Base-by-base conservation (phyloP, 495 filamentous ascomycete species). In the Melanomma pulvis-pyrius region DNA sequence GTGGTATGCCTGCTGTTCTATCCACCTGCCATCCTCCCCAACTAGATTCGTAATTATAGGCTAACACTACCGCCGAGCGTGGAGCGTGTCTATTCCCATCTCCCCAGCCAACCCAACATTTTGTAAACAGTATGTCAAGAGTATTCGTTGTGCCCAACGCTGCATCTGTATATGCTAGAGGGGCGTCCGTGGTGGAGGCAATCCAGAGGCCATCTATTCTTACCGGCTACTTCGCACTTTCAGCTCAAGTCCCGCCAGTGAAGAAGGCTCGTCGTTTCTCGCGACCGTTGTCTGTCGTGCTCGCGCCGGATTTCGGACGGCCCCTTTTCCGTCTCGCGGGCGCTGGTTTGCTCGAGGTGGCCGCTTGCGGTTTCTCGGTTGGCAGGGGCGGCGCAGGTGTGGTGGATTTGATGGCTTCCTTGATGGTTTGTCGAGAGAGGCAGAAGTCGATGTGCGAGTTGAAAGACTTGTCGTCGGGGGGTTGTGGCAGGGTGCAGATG, bases 361-460 rank as follows among this genome's bases (percentile, higher is more conserved):
- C 60, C 13, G 61, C 19, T 11, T 21, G 8, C n/a, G 9, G 21
- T 9, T 47, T 17, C 21, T 26, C 48, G 2, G 22, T 50, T 8
- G n/a, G 6, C 17, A 19, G 22, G 29, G 30, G 26, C n/a, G 63
- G 22, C 32, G 52, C 15, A 25, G 68, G 39, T 8, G 64, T 32
- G 1, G 69, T 71, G 3, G 58, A 44, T 54, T 68, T 71, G 12
- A 71, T 61, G 25, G 50, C 90, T 71, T 97, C 91, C 46, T 87
- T 88, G 65, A 98, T 98, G 0, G 91, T 90, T 74, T 88, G 85
- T 49, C 86, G 80, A 1, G 92, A 97, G 8, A 99, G 83, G 77
- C 94, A 99, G 22, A 90, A 87, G 73, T 99, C 96, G 50, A 99
- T 89, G 76, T 99, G 96, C 54, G 89, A 87, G 68, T 99, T 99